phyloP scores from a whole-genome alignment of 495 filamentous ascomycete genomes.

The Trichoderma erinaceum region DNA sequence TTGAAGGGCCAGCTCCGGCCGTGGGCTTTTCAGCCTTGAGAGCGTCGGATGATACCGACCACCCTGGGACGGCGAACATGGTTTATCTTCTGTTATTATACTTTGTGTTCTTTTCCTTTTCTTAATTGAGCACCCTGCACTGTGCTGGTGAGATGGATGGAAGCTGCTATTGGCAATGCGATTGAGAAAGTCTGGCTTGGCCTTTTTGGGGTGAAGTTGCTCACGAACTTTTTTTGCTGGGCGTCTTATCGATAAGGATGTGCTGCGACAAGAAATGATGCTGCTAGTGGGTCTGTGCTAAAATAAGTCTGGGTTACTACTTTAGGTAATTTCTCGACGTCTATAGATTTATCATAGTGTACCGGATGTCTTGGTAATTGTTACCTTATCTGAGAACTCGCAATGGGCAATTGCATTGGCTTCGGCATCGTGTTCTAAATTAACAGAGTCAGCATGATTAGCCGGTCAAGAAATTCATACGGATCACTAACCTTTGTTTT shows the following conservation, averaged over 20 bases:
- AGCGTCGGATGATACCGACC: conserved; percentile 65
- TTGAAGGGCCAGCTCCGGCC: conserved; percentile 20
- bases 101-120: not conserved
- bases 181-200: no score
- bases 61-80: conserved; percentile 94
- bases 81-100: not conserved
- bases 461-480: no score
- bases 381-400: no score
- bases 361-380: no score
- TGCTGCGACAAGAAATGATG: not conserved
- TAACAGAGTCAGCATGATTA: no score
- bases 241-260: not conserved
- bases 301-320: not conserved
- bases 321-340: no score
- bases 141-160: not conserved
- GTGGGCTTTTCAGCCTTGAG: conserved; percentile 61
- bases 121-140: not conserved
- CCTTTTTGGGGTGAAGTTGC: not conserved
- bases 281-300: not conserved
- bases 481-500: no score
- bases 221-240: not conserved
- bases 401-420: no score
- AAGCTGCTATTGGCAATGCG: not conserved
- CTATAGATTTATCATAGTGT: no score
- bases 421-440: no score